These are phyloP conservation scores for Paracoccidioides brasiliensis DNA, from an alignment of 2,329 filamentous ascomycete species.

Conservation along the genomic window DNA sequence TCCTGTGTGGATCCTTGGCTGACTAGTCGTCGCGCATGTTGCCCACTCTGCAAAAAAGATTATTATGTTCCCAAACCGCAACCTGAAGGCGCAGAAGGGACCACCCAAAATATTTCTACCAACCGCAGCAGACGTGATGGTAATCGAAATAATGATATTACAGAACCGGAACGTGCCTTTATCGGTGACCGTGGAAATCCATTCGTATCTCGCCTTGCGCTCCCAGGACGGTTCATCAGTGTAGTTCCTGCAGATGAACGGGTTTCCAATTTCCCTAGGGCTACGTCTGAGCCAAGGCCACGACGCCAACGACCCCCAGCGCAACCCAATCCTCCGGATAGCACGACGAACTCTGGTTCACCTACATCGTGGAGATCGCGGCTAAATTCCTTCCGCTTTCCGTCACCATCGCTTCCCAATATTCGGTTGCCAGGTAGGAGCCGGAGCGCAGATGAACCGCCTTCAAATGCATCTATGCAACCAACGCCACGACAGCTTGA, in stretches of 20 bases:
- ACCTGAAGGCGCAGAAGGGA: conserved; percentile 35
- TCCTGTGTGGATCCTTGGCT: conserved; percentile 94
- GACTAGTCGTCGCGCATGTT: conserved; percentile 85
- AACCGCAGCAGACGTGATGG: conserved; percentile 10
- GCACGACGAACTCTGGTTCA: background rate
- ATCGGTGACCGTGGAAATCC: conserved; percentile 21
- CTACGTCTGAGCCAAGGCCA: conserved; percentile 10
- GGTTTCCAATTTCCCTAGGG: conserved; percentile 12
- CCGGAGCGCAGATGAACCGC: background rate
- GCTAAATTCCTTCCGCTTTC: conserved; percentile 1
- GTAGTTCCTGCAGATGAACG: conserved; percentile 17
- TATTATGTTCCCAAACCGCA: conserved; percentile 93
- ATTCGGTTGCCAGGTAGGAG: conserved; percentile 3
- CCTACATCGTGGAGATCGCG: conserved; percentile 7
- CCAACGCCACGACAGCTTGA: conserved; percentile 11
- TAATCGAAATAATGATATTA: conserved; percentile 16
- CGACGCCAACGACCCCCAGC: background rate
- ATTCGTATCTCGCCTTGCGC: conserved; percentile 23
- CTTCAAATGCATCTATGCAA: background rate
- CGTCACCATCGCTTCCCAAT: conserved; percentile 2
- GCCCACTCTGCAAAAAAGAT: conserved; percentile 93
- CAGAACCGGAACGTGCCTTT: conserved; percentile 24
- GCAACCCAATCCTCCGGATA: conserved; percentile 1
- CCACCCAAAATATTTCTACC: conserved; percentile 1
- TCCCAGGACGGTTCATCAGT: conserved; percentile 26